A percentile compares a stretch with the other conserved stretches of the same genome.
Evolutionary conservation across 345 rosid species (phyloP).

Genomic region (Lagerstroemia speciosa): DNA sequence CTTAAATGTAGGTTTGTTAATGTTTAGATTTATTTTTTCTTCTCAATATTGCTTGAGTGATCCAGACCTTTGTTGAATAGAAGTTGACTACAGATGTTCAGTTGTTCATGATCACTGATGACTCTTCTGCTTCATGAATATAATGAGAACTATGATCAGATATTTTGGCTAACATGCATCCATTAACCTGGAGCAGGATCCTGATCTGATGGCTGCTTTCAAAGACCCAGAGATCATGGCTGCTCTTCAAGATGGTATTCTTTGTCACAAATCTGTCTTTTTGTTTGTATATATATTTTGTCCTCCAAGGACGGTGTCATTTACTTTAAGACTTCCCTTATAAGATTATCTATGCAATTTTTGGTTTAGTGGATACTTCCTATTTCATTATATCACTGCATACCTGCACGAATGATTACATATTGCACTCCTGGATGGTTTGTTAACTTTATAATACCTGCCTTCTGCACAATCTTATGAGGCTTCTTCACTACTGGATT

Average conservation of each 20-base stretch:
- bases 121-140: background rate
- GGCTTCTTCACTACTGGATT: no score
- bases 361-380: no score
- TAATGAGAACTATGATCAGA: background rate
- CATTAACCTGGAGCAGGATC: constrained; percentile 48
- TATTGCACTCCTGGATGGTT: no score
- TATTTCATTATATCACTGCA: no score
- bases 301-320: no score
- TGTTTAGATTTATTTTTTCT: background rate
- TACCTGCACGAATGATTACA: no score
- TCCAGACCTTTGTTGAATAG: background rate
- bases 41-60: background rate
- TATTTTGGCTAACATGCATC: background rate
- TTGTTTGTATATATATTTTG: background rate
- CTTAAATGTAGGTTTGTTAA: constrained; percentile 53
- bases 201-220: constrained; percentile 90
- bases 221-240: constrained; percentile 97
- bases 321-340: background rate
- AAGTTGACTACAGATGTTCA: no score
- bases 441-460: no score
- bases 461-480: no score
- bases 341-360: no score
- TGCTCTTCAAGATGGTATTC: constrained; percentile 91
- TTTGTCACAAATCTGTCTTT: background rate
- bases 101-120: background rate